phyloP scores from a whole-genome alignment of 1,139 yeast species.

The Nadsonia commutata region DNA sequence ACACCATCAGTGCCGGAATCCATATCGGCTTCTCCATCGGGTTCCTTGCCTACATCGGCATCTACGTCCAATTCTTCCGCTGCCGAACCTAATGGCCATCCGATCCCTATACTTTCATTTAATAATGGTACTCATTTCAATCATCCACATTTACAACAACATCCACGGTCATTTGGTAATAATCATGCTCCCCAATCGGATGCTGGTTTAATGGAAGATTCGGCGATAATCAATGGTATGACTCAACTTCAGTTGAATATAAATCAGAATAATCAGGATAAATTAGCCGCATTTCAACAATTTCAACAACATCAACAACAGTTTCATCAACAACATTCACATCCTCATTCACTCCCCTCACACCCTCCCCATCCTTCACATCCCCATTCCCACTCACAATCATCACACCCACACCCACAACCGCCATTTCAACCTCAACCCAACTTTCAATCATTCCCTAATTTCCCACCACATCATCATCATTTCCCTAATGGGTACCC shows the following conservation, averaged over 20 bases:
- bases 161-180: neutral
- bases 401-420: neutral
- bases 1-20: no score
- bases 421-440: neutral
- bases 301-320: neutral
- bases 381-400: neutral
- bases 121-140: neutral
- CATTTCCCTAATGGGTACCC: neutral
- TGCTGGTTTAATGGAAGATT: neutral
- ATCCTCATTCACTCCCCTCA: no score
- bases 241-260: neutral
- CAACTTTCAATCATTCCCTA: neutral
- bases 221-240: neutral
- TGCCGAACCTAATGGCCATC: no score
- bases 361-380: conserved; percentile 1
- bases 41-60: neutral
- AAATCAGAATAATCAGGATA: neutral
- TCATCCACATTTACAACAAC: neutral
- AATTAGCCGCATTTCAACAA: neutral
- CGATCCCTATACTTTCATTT: no score
- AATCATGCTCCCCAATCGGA: no score
- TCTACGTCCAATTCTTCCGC: neutral
- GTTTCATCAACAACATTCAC: neutral
- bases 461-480: neutral
- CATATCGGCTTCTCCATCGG: no score